Evolutionary conservation across 2,329 filamentous ascomycete genomes (phyloP).

Genomic region (Chalaropsis ovoidea): DNA sequence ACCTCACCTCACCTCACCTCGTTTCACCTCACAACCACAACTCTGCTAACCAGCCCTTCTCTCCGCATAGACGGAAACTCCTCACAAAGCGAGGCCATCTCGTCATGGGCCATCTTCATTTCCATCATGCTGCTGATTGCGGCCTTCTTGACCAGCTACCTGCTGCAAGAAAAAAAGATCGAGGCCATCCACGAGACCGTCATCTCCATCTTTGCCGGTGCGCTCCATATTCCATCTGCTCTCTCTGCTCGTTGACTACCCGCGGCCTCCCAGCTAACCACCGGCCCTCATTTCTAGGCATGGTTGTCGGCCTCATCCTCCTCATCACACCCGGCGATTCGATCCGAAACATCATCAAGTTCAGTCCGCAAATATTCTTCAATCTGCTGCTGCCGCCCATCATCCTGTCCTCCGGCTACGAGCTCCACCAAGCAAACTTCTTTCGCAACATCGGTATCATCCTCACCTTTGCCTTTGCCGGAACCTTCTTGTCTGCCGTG

Average conservation of each 20-base stretch:
- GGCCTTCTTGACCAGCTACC: constrained; percentile 93
- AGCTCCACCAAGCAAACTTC: constrained; percentile 97
- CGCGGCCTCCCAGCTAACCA: not conserved
- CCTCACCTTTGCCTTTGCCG: constrained; percentile 91
- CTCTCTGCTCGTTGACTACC: not conserved
- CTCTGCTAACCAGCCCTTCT: not conserved
- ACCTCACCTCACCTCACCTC: not conserved
- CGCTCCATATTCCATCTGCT: constrained; percentile 26
- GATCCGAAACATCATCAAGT: constrained; percentile 83
- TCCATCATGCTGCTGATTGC: constrained; percentile 87
- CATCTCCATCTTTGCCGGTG: constrained; percentile 93
- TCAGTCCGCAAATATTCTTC: constrained; percentile 99
- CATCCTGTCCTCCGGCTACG: constrained; percentile 92
- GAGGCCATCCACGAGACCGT: constrained; percentile 97
- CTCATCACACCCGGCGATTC: constrained; percentile 70
- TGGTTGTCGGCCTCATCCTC: constrained; percentile 86
- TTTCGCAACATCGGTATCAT: constrained; percentile 97
- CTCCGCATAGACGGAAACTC: constrained; percentile 55
- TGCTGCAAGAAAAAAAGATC: constrained; percentile 91
- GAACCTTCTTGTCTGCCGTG: constrained; percentile 94
- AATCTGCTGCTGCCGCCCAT: constrained; percentile 97
- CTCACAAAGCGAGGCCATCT: constrained; percentile 84
- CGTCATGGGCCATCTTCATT: constrained; percentile 96
- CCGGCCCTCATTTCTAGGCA: constrained; percentile 47
- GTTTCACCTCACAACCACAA: not conserved